Evolutionary conservation across 805 yeast genomes (phyloP).

Genomic region (Dipodascus albidus): DNA sequence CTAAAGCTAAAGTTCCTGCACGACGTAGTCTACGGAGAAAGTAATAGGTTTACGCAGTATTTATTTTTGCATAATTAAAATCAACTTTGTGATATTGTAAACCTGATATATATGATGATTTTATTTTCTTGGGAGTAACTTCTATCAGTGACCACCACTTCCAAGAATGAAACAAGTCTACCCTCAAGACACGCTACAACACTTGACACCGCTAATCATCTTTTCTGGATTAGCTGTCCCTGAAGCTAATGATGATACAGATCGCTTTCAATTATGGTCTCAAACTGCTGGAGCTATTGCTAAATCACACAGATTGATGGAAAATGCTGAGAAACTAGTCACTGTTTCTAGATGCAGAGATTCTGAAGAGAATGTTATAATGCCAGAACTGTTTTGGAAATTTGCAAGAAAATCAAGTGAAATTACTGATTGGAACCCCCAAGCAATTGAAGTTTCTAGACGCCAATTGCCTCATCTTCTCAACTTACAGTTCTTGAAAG

Average conservation of each 20-base stretch:
- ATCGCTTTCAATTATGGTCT: background rate
- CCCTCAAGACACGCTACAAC: constrained; percentile 11
- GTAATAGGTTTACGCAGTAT: background rate
- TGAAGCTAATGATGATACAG: background rate
- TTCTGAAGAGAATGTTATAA: constrained; percentile 3
- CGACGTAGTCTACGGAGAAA: constrained; percentile 7
- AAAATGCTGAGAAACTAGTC: constrained; percentile 8
- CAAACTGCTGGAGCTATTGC: background rate
- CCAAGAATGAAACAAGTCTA: constrained; percentile 6
- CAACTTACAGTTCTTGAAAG: constrained; percentile 8
- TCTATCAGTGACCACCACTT: background rate
- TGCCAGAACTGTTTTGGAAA: constrained; percentile 9
- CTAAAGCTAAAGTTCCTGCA: constrained; percentile 1
- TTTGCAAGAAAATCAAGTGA: constrained; percentile 11
- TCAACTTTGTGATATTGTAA: background rate
- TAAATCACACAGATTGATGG: constrained; percentile 7
- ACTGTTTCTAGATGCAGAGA: background rate
- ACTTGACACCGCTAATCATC: constrained; percentile 12
- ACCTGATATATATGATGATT: background rate
- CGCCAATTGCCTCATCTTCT: constrained; percentile 11
- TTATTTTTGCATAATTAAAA: background rate
- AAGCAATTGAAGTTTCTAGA: constrained; percentile 11
- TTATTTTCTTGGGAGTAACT: background rate
- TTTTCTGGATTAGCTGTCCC: constrained; percentile 10
- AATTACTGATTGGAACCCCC: constrained; percentile 10